Evolutionary conservation across 2,329 filamentous ascomycete genomes (phyloP).

Genomic region (Exophiala xenobiotica): DNA sequence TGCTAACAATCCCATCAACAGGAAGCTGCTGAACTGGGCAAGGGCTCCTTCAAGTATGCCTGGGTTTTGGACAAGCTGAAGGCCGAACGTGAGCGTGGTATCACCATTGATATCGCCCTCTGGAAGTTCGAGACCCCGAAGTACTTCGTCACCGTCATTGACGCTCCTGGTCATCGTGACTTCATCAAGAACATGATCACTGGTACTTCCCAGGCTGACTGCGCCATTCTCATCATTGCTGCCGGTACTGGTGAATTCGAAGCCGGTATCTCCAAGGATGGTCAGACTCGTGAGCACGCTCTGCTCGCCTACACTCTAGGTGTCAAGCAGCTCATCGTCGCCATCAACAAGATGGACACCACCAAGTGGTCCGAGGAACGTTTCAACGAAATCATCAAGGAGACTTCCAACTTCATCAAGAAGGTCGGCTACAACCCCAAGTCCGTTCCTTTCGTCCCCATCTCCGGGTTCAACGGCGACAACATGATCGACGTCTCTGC

Average conservation of each 20-base stretch:
- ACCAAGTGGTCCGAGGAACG: slow-evolving; percentile 96
- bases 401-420: slow-evolving; percentile 99
- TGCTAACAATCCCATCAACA: slow-evolving; percentile 41
- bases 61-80: slow-evolving; percentile 99
- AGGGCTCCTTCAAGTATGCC: slow-evolving; percentile 99
- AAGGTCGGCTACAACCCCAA: slow-evolving; percentile 99
- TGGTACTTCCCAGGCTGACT: slow-evolving; percentile 99
- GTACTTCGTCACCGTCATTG: slow-evolving; percentile 98
- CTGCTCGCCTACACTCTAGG: slow-evolving; percentile 99
- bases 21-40: slow-evolving; percentile 98
- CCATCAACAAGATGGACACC: slow-evolving; percentile 99
- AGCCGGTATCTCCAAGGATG: slow-evolving; percentile 99
- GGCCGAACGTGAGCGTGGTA: slow-evolving; percentile 99
- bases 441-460: slow-evolving; percentile 95
- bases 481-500: slow-evolving; percentile 91
- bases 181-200: slow-evolving; percentile 99
- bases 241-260: slow-evolving; percentile 99
- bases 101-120: slow-evolving; percentile 99
- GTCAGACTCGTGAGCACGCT: slow-evolving; percentile 99
- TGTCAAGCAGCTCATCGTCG: slow-evolving; percentile 99
- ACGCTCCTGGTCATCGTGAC: slow-evolving; percentile 99
- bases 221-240: slow-evolving; percentile 99
- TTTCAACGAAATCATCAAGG: slow-evolving; percentile 99
- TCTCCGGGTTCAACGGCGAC: slow-evolving; percentile 99
- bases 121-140: slow-evolving; percentile 99